phyloP scores from a whole-genome alignment of 225 moss, liverwort and hornwort genomes.

The Thuidium tamariscinum region DNA sequence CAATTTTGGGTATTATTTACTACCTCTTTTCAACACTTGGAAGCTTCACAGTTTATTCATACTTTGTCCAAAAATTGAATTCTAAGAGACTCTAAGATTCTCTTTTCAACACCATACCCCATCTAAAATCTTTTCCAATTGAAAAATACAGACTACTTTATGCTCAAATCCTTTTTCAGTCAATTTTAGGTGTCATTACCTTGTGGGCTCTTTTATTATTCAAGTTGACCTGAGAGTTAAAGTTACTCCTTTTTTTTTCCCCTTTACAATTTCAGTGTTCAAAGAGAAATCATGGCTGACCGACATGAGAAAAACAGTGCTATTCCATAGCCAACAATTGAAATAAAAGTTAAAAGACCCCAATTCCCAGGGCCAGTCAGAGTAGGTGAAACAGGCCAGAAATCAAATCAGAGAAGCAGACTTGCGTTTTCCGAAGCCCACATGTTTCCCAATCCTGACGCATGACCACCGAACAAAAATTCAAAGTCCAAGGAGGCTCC shows the following conservation, averaged over 20 bases:
- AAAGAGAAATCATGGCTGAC: background rate
- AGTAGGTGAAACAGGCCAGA: background rate
- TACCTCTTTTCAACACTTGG: background rate
- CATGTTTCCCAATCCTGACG: background rate
- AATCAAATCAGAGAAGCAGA: background rate
- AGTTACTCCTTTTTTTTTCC: no score
- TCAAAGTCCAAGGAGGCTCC: constrained; percentile 5
- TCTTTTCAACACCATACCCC: background rate
- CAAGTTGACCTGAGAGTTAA: background rate
- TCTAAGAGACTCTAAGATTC: background rate
- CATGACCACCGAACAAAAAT: background rate
- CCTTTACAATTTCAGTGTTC: background rate
- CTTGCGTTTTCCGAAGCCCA: background rate
- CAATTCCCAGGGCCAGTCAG: background rate
- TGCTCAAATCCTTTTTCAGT: background rate
- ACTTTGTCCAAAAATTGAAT: no score
- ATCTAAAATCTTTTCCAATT: background rate
- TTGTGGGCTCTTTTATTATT: background rate
- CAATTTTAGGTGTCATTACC: background rate
- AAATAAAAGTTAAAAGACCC: background rate
- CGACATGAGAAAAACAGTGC: background rate
- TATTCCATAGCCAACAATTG: background rate
- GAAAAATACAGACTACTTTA: no score
- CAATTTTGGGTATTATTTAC: background rate
- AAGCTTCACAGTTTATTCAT: background rate